Evolutionary conservation across 768 basidiomycete species (phyloP), one percentile per base, ranked within the genome.

Genomic region (Lentinula detonsa): DNA sequence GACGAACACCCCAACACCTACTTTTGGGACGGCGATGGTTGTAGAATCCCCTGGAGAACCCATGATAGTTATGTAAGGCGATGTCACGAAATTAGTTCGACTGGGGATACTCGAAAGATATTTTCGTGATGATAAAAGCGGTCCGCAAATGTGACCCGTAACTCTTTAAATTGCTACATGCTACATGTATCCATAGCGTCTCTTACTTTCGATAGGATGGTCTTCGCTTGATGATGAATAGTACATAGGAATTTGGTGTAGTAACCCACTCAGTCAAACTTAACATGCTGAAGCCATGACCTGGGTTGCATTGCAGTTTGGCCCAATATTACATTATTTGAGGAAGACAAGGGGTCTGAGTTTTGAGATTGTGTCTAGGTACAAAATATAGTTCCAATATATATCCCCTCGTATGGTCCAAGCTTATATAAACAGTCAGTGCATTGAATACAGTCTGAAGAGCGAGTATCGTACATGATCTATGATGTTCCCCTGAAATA

Each of bases 361-460:
- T 28, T 28, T 28, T 28, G 28, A 28, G 28, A 28, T 28, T 28
- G 28, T 28, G 28, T 28, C 11, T 31, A 42, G 8, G 21, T 42
- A 51, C 58, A 60, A 40, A 61, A 73, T 13, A 70, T 62, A 6
- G 75, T 74, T 46, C 80, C 80, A 21, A 81, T 73, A 60, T 66
- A 71, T 42, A 79, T 73, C 31, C 77, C 79, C 52, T 79, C 16
- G 42, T 59, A 59, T 13, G 57, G 57, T 13, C 76, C 81, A 49
- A 75, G 59, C 55, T 56, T 48, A 4, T 21, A n/a, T 21, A 28
- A 10, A 11, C 16, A 21, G 11, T 40, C 5, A 21, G 51, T 28
- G 7, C n/a, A 39, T 4, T 21, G 5, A 18, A 3, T 4, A 43
- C 42, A 16, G 43, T 6, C 42, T 28, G 13, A 28, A 35, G 18